A percentile compares a stretch with the other conserved stretches of the same genome.
Evolutionary conservation across 371 early-diverging fungal genomes (phyloP).

Genomic region (Apophysomyces elegans): DNA sequence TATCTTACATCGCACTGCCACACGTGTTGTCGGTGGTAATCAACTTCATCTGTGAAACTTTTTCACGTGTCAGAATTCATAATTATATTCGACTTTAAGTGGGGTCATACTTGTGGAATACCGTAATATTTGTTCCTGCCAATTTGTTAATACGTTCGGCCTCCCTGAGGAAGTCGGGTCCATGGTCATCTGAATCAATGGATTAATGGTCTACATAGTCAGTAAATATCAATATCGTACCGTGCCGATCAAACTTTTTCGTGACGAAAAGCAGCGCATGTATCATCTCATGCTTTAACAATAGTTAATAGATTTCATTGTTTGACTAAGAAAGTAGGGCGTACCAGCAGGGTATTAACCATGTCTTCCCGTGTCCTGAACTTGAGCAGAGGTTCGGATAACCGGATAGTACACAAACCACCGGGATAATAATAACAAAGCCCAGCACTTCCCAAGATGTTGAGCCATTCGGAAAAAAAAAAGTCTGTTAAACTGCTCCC

Average conservation of each 20-base stretch:
- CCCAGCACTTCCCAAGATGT: conserved; percentile 39
- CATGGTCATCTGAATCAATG: conserved; percentile 55
- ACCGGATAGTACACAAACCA: conserved; percentile 54
- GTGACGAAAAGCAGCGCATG: conserved; percentile 69
- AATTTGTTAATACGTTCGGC: conserved; percentile 58
- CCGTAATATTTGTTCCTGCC: conserved; percentile 60
- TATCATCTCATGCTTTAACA: conserved; percentile 56
- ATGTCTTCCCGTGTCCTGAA: conserved; percentile 62
- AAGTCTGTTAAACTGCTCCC: conserved; percentile 1
- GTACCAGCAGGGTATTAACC: conserved; percentile 55
- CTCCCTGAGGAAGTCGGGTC: conserved; percentile 49
- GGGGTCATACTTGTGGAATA: conserved; percentile 53
- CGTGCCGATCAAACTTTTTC: conserved; percentile 45
- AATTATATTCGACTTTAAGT: not conserved
- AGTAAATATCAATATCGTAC: conserved; percentile 18
- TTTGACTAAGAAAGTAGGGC: not conserved
- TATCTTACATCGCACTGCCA: conserved; percentile 63
- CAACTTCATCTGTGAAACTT: conserved; percentile 67
- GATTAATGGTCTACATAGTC: not conserved
- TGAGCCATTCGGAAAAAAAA: not conserved
- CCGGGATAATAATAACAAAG: conserved; percentile 44
- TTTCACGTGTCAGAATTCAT: not conserved
- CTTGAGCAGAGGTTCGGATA: conserved; percentile 71
- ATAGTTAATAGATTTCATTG: not conserved
- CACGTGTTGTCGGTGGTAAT: conserved; percentile 62